Percentiles rank a stretch among this genome's conserved stretches.
Conservation (phyloP, 2,329 filamentous ascomycete species). For the Pseudocercospora eumusae region DNA sequence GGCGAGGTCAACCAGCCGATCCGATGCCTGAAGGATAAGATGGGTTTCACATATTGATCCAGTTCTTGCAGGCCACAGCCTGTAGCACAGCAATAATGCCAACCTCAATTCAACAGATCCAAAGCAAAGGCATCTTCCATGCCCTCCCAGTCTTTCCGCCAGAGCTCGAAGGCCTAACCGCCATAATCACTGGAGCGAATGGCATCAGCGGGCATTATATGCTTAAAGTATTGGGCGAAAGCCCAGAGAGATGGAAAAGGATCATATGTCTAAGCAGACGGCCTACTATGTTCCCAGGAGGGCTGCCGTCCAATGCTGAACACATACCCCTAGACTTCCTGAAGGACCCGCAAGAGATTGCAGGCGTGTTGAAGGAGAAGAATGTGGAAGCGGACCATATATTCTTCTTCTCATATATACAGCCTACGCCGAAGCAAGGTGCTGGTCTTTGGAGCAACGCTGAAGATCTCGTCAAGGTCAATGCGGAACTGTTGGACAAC, state of each 20-base stretch:
- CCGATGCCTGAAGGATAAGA: not conserved
- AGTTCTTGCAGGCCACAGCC: not conserved
- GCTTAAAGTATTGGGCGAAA: constrained; percentile 50
- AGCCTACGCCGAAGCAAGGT: constrained; percentile 50
- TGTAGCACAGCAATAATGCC: not conserved
- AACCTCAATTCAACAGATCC: constrained; percentile 30
- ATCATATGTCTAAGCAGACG: constrained; percentile 55
- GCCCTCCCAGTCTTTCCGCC: constrained; percentile 51
- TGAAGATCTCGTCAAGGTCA: constrained; percentile 53
- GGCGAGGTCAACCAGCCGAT: not conserved
- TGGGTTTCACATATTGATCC: not conserved
- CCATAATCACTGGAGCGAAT: constrained; percentile 58
- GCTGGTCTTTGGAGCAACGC: constrained; percentile 53
- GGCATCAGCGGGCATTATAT: constrained; percentile 57
- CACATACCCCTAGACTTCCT: constrained; percentile 45
- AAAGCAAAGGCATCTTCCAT: constrained; percentile 52
- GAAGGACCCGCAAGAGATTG: constrained; percentile 42
- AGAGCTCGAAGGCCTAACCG: constrained; percentile 48
- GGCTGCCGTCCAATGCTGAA: constrained; percentile 32
- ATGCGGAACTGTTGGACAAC: constrained; percentile 53
- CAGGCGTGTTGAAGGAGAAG: constrained; percentile 39
- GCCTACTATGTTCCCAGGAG: constrained; percentile 43
- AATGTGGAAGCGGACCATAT: constrained; percentile 47
- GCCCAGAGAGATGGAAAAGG: constrained; percentile 54
- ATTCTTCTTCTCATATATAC: constrained; percentile 60